phyloP scores from a whole-genome alignment of 1,139 yeast species.

The Spathaspora sp. region DNA sequence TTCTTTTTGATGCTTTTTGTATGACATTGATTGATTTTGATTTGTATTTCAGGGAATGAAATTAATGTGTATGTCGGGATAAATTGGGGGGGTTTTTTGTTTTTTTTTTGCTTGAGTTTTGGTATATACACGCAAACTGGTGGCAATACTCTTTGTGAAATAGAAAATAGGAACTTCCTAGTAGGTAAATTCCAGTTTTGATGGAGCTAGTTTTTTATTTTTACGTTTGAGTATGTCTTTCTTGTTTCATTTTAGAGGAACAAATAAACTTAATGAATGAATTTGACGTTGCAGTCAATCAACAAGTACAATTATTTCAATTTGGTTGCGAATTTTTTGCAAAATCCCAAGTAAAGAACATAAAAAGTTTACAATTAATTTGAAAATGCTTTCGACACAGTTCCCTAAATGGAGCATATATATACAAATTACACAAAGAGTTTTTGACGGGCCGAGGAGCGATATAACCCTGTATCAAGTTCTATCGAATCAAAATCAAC shows the following conservation, averaged over 20 bases:
- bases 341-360: not conserved
- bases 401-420: not conserved
- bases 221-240: too few species aligned
- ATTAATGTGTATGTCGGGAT: not conserved
- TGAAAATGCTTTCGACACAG: too few species aligned
- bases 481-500: conserved; percentile 4
- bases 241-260: too few species aligned
- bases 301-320: not conserved
- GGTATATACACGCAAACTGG: not conserved
- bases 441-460: not conserved
- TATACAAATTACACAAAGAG: not conserved
- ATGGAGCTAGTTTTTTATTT: too few species aligned
- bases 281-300: too few species aligned
- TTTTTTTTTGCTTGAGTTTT: not conserved
- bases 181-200: too few species aligned
- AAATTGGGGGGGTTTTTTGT: not conserved
- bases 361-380: too few species aligned
- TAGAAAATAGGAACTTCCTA: too few species aligned
- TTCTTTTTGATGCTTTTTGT: conserved; percentile 12
- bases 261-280: too few species aligned
- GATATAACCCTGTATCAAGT: not conserved
- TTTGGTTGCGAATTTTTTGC: not conserved
- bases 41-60: not conserved
- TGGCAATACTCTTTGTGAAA: not conserved
- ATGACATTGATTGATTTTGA: conserved; percentile 9